phyloP scores from a whole-genome alignment of 139 green algal genomes.

The Coccomyxa sp. region DNA sequence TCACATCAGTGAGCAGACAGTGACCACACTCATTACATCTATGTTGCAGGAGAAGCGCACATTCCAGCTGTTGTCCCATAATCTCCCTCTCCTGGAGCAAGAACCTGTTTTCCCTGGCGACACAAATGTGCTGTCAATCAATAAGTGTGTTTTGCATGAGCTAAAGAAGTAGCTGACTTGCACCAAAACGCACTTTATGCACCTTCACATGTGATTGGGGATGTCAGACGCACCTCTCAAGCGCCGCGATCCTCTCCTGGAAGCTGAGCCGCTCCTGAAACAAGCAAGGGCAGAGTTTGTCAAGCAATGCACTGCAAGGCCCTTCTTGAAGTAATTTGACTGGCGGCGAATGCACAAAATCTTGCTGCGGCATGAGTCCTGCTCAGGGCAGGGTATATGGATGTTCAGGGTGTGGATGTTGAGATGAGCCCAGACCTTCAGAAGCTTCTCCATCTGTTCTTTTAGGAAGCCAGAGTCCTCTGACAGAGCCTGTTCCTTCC shows the following conservation, averaged over 20 bases:
- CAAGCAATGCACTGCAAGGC: background rate
- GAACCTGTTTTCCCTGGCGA: conserved; percentile 17
- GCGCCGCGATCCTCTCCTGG: conserved; percentile 9
- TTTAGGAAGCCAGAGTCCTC: conserved; percentile 11
- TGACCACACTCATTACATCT: too few relatives aligned
- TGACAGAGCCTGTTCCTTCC: background rate
- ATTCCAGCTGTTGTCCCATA: conserved; percentile 12
- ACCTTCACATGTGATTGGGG: too few relatives aligned
- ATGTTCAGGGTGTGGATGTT: background rate
- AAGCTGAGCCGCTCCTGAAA: conserved; percentile 12
- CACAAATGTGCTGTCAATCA: background rate
- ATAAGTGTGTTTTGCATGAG: background rate
- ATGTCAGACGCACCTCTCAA: conserved; percentile 9
- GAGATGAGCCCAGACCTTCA: background rate
- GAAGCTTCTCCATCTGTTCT: conserved; percentile 17
- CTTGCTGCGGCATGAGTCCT: background rate
- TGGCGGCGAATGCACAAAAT: background rate
- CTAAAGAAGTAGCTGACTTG: background rate
- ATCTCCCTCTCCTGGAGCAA: conserved; percentile 18
- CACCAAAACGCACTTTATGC: background rate
- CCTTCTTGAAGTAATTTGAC: background rate
- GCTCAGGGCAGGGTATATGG: too few relatives aligned
- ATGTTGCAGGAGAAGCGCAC: background rate
- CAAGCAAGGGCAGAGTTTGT: background rate
- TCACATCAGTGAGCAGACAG: too few relatives aligned